Conservation (phyloP, 2,329 filamentous ascomycete genomes). For the Chrysosporium queenslandicum region DNA sequence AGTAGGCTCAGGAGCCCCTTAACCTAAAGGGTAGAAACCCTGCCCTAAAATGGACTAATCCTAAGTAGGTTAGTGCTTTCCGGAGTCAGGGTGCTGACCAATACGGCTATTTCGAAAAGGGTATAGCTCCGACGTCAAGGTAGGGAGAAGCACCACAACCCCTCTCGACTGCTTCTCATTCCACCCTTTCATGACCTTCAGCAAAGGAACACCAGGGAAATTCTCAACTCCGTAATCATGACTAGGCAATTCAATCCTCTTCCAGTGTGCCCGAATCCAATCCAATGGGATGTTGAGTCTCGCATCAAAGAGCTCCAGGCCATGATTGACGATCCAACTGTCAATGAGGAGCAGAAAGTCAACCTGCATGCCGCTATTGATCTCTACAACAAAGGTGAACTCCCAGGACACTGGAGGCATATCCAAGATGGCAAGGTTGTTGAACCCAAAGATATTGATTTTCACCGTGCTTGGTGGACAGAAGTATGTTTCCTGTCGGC, state of each 20-base stretch:
- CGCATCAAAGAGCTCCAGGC: constrained; percentile 14
- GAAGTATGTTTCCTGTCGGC: constrained; percentile 4
- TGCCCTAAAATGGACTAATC: too few relatives aligned
- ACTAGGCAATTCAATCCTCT: constrained; percentile 13
- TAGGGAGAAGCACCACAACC: too few relatives aligned
- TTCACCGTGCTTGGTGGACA: constrained; percentile 11
- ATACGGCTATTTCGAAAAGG: too few relatives aligned
- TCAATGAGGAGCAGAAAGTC: constrained; percentile 11
- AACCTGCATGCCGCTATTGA: constrained; percentile 15
- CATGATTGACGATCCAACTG: constrained; percentile 14
- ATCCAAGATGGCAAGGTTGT: constrained; percentile 15
- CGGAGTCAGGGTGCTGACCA: too few relatives aligned
- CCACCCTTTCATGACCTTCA: too few relatives aligned
- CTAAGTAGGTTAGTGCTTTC: too few relatives aligned
- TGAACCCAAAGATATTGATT: constrained; percentile 10
- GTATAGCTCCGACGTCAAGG: too few relatives aligned
- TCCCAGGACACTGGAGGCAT: constrained; percentile 10
- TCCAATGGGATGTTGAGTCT: constrained; percentile 13
- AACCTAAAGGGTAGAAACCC: too few relatives aligned
- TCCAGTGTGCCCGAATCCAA: constrained; percentile 12
- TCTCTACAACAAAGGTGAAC: constrained; percentile 12
- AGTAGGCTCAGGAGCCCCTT: too few relatives aligned
- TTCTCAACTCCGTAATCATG: too few relatives aligned
- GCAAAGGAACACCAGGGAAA: too few relatives aligned
- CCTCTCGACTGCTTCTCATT: too few relatives aligned